Evolutionary conservation across 2,329 filamentous ascomycete genomes (phyloP).

Genomic region (Aspergillus vadensis): DNA sequence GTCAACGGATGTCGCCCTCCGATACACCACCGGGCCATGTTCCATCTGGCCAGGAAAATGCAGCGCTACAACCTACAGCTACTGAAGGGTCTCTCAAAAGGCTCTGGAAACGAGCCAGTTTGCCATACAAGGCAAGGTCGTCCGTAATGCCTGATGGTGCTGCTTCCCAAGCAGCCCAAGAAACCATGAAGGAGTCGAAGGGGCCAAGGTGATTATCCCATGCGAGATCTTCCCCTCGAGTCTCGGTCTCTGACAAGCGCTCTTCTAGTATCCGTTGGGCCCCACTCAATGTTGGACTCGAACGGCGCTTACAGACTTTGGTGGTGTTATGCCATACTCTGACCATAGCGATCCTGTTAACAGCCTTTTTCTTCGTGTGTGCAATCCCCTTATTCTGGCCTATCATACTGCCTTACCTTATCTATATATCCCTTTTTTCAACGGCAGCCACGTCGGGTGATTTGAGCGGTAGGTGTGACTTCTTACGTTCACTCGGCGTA

Average conservation of each 20-base stretch:
- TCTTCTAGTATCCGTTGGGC: constrained; percentile 73
- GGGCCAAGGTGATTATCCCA: background rate
- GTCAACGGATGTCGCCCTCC: background rate
- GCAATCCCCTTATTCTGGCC: constrained; percentile 93
- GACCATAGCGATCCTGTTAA: constrained; percentile 69
- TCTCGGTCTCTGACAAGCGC: background rate
- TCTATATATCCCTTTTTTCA: constrained; percentile 76
- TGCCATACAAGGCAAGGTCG: background rate
- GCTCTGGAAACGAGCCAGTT: background rate
- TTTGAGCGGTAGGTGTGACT: constrained; percentile 72
- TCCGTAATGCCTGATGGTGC: background rate
- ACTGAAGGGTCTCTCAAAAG: background rate
- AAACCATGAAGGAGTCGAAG: background rate
- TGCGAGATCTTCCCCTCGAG: too few species aligned
- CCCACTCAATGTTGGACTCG: constrained; percentile 71
- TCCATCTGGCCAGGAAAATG: background rate
- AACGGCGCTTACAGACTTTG: constrained; percentile 73
- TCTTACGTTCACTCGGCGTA: constrained; percentile 70
- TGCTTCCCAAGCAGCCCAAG: background rate
- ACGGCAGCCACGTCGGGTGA: constrained; percentile 74
- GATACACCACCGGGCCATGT: background rate
- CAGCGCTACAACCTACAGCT: background rate
- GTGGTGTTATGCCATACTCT: constrained; percentile 75
- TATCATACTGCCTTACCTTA: constrained; percentile 71
- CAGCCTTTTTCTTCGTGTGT: constrained; percentile 86